phyloP scores from a whole-genome alignment of 129 eudicot genomes.

The Erigeron canadensis region DNA sequence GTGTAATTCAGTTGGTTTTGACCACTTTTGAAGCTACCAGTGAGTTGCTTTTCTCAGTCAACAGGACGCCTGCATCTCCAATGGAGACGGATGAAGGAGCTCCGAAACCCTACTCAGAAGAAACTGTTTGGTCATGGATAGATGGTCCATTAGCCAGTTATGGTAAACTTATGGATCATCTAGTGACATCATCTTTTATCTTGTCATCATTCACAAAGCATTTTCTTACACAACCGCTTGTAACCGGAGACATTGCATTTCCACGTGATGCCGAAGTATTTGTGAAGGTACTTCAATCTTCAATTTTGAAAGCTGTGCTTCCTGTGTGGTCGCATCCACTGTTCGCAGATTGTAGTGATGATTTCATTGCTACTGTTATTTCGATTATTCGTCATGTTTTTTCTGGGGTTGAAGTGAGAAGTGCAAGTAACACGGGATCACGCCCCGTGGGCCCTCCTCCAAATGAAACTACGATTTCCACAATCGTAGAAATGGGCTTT shows the following conservation, averaged over 20 bases:
- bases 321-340: constrained; percentile 88
- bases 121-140: constrained; percentile 65
- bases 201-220: constrained; percentile 85
- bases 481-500: constrained; percentile 97
- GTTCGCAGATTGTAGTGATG: constrained; percentile 74
- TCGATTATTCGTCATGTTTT: constrained; percentile 76
- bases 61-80: constrained; percentile 83
- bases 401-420: constrained; percentile 92
- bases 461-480: constrained; percentile 83
- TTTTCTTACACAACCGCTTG: constrained; percentile 81
- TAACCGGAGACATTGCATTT: constrained; percentile 59
- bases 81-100: constrained; percentile 91
- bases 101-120: constrained; percentile 47
- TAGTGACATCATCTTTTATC: constrained; percentile 83
- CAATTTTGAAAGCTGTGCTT: constrained; percentile 78
- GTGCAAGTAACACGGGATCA: constrained; percentile 45
- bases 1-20: constrained; percentile 74
- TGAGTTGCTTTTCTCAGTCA: constrained; percentile 79
- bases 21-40: constrained; percentile 97
- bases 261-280: constrained; percentile 91
- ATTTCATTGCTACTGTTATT: constrained; percentile 64
- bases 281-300: constrained; percentile 81
- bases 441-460: constrained; percentile 86
- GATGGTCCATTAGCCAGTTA: constrained; percentile 88
- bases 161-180: constrained; percentile 87